Evolutionary conservation across 164 flowering plant species (phyloP).

Genomic region (Stephania yunnanensis): DNA sequence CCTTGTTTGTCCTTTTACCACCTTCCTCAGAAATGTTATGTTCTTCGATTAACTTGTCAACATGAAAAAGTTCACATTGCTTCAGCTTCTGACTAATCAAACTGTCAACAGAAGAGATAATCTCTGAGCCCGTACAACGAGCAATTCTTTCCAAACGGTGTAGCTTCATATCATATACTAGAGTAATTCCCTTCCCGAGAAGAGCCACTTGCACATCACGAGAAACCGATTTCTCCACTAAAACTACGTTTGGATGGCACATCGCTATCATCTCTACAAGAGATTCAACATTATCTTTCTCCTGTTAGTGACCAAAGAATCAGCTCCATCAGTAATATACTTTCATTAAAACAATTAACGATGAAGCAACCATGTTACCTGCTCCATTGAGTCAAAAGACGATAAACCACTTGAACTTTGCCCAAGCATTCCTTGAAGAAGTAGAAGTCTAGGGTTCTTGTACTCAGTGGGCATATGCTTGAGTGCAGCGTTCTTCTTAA

Average conservation of each 20-base stretch:
- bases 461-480: constrained; percentile 79
- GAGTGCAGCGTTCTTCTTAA: constrained; percentile 89
- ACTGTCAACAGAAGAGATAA: constrained; percentile 42
- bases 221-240: constrained; percentile 84
- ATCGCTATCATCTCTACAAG: constrained; percentile 52
- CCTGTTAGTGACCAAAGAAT: constrained; percentile 38
- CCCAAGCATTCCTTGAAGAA: constrained; percentile 71
- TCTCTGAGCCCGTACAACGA: constrained; percentile 78
- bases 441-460: constrained; percentile 63
- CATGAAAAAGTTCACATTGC: constrained; percentile 63
- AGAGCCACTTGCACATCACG: constrained; percentile 77
- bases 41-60: constrained; percentile 75
- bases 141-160: constrained; percentile 83
- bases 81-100: constrained; percentile 49
- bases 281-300: constrained; percentile 39
- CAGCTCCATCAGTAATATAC: constrained; percentile 11
- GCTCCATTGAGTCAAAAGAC: constrained; percentile 65
- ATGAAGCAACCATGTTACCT: constrained; percentile 35
- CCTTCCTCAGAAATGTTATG: constrained; percentile 48
- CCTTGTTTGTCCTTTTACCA: constrained; percentile 62
- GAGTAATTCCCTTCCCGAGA: constrained; percentile 66
- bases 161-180: constrained; percentile 91
- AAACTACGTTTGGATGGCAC: constrained; percentile 74
- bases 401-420: constrained; percentile 56
- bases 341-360: neutral